Percentiles rank a stretch among this genome's conserved stretches.
These are phyloP conservation scores for Erodium trifolium DNA, from an alignment of 441 rosid species.

Conservation along the genomic window DNA sequence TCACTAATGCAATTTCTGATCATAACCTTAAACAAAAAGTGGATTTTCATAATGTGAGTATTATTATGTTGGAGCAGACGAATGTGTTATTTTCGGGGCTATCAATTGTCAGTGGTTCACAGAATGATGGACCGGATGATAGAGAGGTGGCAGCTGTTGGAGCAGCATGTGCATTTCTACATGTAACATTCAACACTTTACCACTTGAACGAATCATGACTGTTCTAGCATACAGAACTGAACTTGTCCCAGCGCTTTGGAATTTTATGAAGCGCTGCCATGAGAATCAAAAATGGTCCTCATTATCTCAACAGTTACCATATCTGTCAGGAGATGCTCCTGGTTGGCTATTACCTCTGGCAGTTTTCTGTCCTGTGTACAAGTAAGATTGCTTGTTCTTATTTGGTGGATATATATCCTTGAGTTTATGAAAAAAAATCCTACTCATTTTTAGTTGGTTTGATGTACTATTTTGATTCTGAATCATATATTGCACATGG, in stretches of 20 bases:
- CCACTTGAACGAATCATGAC: slow-evolving; percentile 86
- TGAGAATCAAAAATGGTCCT: slow-evolving; percentile 74
- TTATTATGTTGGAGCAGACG: slow-evolving; percentile 45
- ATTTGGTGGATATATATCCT: slow-evolving; percentile 12
- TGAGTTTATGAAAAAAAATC: neutral
- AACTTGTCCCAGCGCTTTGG: slow-evolving; percentile 88
- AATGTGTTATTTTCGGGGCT: slow-evolving; percentile 66
- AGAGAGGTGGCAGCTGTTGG: slow-evolving; percentile 79
- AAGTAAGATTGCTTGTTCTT: slow-evolving; percentile 52
- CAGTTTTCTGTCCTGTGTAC: slow-evolving; percentile 95
- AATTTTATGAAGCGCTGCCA: slow-evolving; percentile 82
- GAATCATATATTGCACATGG: neutral
- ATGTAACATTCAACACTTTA: slow-evolving; percentile 66
- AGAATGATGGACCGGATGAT: slow-evolving; percentile 38
- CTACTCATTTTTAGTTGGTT: neutral
- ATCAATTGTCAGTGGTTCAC: slow-evolving; percentile 29
- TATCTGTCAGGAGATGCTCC: slow-evolving; percentile 75
- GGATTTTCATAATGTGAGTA: slow-evolving; percentile 6
- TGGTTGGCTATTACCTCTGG: slow-evolving; percentile 89
- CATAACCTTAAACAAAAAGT: slow-evolving; percentile 5
- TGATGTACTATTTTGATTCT: neutral
- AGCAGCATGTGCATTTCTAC: slow-evolving; percentile 88
- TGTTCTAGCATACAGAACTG: slow-evolving; percentile 86
- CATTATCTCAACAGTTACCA: slow-evolving; percentile 47
- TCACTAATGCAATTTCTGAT: neutral